Evolutionary conservation across 768 basidiomycete genomes (phyloP), one percentile per base, ranked within the genome.

Genomic region (Gymnopilus junonius): DNA sequence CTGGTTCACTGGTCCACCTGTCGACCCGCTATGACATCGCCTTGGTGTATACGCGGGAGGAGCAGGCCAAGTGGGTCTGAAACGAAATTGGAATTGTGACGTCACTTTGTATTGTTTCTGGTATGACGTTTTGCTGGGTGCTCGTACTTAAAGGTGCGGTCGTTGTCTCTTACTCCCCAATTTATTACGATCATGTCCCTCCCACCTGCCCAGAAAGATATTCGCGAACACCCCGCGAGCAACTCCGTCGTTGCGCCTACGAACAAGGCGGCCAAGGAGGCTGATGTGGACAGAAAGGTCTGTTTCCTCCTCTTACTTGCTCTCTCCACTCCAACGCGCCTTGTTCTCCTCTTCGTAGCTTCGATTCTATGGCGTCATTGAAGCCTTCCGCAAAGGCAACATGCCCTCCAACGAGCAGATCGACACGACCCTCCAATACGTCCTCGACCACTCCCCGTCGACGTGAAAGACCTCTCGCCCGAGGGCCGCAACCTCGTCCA

Each of bases 331-430:
- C 8, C 63, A 7, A 32, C 20, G 10, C 1, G 15, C 3, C 3
- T 61, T n/a, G n/a, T n/a, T 21, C 1, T 32, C 8, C 21, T 20
- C 8, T 4, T 35, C n/a, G 1, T 53, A 88, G 86, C 82, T 97
- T 58, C 86, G 86, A 56, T 78, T 97, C 45, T 96, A 90, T 71
- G 93, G 90, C 67, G 86, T 92, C 58, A 82, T 97, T 63, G 80
- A 91, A 67, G 95, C 94, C 0, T 87, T 97, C 71, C 84, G 92
- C 51, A 81, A 88, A 55, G 93, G 92, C 23, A 88, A 89, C 60
- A 80, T 92, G 72, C 95, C 94, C 8, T 82, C 90, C 59, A 95
- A 95, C 77, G 69, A 74, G 11, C 95, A 97, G 75, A 90, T 96
- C 67, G 89, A 93, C 77, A 69, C 81, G 20, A 84, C 88, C 2